These are phyloP conservation scores for Leishmania major DNA, from an alignment of 208 protist genomes.

Conservation along the genomic window DNA sequence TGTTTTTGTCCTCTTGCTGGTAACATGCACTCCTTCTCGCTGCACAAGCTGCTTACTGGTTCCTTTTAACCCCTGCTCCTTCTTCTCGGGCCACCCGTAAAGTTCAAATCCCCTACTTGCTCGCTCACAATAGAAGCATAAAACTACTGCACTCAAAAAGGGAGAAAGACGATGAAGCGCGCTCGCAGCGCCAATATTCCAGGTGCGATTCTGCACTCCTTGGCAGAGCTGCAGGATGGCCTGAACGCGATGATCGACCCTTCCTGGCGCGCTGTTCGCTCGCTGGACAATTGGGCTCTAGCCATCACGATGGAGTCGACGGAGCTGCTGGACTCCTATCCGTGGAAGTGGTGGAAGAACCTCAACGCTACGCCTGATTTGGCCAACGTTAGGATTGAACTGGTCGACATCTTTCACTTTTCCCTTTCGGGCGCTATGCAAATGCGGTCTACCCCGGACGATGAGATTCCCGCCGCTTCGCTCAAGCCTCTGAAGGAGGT, in stretches of 20 bases:
- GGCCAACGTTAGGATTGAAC: slow-evolving; percentile 89
- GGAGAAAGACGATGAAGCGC: slow-evolving; percentile 49
- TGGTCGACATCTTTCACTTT: slow-evolving; percentile 93
- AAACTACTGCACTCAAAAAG: not conserved
- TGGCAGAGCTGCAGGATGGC: slow-evolving; percentile 81
- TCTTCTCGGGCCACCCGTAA: not conserved
- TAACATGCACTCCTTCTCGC: not conserved
- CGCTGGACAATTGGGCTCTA: slow-evolving; percentile 83
- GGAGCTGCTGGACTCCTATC: slow-evolving; percentile 92
- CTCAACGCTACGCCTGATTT: slow-evolving; percentile 69
- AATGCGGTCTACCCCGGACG: slow-evolving; percentile 27
- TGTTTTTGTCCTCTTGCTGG: not conserved
- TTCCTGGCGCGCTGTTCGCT: slow-evolving; percentile 69
- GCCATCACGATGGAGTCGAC: slow-evolving; percentile 91
- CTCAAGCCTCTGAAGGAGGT: slow-evolving; percentile 37
- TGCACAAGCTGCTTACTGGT: not conserved
- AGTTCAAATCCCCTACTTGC: not conserved
- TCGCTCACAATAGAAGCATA: too few relatives aligned
- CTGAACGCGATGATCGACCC: slow-evolving; percentile 81
- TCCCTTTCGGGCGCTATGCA: slow-evolving; percentile 89
- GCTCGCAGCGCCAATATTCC: slow-evolving; percentile 34
- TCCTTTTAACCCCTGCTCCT: not conserved
- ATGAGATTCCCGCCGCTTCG: slow-evolving; percentile 28
- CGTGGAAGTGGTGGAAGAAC: slow-evolving; percentile 96
- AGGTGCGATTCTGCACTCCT: slow-evolving; percentile 49